Evolutionary conservation across 2,329 filamentous ascomycete genomes (phyloP).

Genomic region (Fusarium pseudonygamai): DNA sequence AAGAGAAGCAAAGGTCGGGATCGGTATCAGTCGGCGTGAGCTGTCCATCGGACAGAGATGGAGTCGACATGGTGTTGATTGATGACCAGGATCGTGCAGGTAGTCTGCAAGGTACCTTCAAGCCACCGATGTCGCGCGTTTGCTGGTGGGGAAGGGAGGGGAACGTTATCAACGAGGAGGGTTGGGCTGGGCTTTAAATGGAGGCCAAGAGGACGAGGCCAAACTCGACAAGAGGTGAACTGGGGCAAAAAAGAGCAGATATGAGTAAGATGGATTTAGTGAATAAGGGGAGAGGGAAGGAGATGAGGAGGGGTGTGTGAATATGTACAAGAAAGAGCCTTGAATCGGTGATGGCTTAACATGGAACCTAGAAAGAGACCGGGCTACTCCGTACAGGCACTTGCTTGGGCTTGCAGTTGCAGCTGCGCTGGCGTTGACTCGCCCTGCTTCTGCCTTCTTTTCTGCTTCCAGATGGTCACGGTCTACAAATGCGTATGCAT

Average conservation of each 20-base stretch:
- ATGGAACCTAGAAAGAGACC: slow-evolving; percentile 11
- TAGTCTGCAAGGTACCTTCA: slow-evolving; percentile 41
- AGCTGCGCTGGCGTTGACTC: slow-evolving; percentile 28
- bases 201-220: slow-evolving; percentile 4
- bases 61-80: slow-evolving; percentile 41
- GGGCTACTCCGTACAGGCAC: slow-evolving; percentile 11
- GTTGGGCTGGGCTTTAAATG: slow-evolving; percentile 14
- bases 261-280: slow-evolving; percentile 21
- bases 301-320: slow-evolving; percentile 17
- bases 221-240: slow-evolving; percentile 14
- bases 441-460: slow-evolving; percentile 18
- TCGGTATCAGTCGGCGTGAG: slow-evolving; percentile 42
- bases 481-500: slow-evolving; percentile 20
- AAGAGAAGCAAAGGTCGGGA: slow-evolving; percentile 38
- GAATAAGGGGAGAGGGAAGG: not conserved
- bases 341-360: slow-evolving; percentile 16
- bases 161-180: slow-evolving; percentile 7
- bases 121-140: slow-evolving; percentile 42
- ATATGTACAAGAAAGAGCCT: slow-evolving; percentile 26
- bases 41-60: slow-evolving; percentile 42
- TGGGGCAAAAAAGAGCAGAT: not conserved
- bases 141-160: slow-evolving; percentile 14
- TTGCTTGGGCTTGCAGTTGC: slow-evolving; percentile 3
- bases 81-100: slow-evolving; percentile 40
- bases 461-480: slow-evolving; percentile 6